Conservation (phyloP, 768 basidiomycete species). For the Lactarius psammicola region DNA sequence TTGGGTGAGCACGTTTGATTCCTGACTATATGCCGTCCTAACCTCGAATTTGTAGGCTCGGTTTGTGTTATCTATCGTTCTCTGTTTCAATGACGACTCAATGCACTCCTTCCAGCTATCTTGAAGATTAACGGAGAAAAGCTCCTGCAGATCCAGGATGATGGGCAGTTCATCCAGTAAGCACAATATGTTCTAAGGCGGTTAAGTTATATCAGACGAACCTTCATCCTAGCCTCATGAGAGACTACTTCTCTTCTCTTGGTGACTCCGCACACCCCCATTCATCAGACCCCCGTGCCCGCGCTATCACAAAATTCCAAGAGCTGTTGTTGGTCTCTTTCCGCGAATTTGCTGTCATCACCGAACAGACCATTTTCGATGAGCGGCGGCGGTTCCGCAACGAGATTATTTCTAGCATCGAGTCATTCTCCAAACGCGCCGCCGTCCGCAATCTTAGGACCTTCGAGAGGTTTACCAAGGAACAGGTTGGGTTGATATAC, state of each 20-base stretch:
- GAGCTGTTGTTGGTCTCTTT: constrained; percentile 96
- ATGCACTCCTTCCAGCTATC: constrained; percentile 56
- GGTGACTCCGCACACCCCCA: constrained; percentile 93
- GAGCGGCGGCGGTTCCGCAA: constrained; percentile 85
- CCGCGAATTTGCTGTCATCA: constrained; percentile 95
- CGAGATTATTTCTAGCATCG: constrained; percentile 90
- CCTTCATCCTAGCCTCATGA: constrained; percentile 66
- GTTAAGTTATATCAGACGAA: neutral
- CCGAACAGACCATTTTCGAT: constrained; percentile 86
- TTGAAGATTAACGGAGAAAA: constrained; percentile 97
- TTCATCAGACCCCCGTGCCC: constrained; percentile 81
- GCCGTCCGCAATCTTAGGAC: constrained; percentile 84
- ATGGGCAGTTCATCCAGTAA: constrained; percentile 94
- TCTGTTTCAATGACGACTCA: neutral
- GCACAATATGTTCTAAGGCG: neutral
- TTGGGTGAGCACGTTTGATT: constrained; percentile 62
- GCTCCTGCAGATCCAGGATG: constrained; percentile 90
- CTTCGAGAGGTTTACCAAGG: constrained; percentile 79
- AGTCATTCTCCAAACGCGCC: constrained; percentile 89
- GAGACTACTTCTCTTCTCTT: constrained; percentile 90
- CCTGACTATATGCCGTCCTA: constrained; percentile 3
- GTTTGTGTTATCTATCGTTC: constrained; percentile 40
- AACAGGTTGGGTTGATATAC: constrained; percentile 86
- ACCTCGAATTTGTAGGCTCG: constrained; percentile 43
- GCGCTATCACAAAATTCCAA: constrained; percentile 96